Evolutionary conservation across 176 grass and related monocot species (phyloP).

Genomic region (Oryza glumipatula): DNA sequence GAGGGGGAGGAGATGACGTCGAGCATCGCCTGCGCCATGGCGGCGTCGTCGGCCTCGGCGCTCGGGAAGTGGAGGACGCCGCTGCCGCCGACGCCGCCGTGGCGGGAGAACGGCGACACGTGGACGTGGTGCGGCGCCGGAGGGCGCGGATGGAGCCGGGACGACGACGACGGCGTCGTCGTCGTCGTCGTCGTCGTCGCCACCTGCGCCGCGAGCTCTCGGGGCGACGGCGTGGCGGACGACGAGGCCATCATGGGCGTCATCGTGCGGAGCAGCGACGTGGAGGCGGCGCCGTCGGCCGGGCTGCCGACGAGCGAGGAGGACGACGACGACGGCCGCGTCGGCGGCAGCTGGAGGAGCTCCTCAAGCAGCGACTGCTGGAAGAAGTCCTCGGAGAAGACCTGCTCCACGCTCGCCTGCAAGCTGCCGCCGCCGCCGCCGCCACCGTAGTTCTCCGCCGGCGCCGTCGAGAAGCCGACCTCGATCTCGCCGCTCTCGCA

Average conservation of each 20-base stretch:
- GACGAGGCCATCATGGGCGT: not conserved
- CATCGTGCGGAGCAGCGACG: slow-evolving; percentile 35
- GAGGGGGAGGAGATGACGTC: slow-evolving; percentile 51
- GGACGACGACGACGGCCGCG: slow-evolving; percentile 46
- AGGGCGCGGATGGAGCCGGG: not conserved
- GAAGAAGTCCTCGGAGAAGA: slow-evolving; percentile 82
- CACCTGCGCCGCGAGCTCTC: not conserved
- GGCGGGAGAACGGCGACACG: not conserved
- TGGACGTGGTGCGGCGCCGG: slow-evolving; percentile 6
- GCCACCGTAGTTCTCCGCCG: not conserved
- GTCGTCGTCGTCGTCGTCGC: slow-evolving; percentile 3
- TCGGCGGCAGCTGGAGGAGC: slow-evolving; percentile 44
- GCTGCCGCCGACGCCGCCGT: not conserved
- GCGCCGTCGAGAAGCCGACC: slow-evolving; percentile 54
- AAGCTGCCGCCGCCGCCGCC: not conserved
- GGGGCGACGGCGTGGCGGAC: not conserved
- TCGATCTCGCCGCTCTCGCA: slow-evolving; percentile 85
- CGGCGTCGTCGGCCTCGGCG: slow-evolving; percentile 53
- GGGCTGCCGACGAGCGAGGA: slow-evolving; percentile 59
- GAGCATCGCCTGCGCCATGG: slow-evolving; percentile 70
- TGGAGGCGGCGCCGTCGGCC: slow-evolving; percentile 36
- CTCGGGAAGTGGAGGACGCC: slow-evolving; percentile 36
- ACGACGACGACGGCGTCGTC: not conserved
- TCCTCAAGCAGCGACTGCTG: slow-evolving; percentile 57
- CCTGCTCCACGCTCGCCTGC: slow-evolving; percentile 57